phyloP scores from a whole-genome alignment of 2,329 filamentous ascomycete species.

The Achaetomium macrosporum region DNA sequence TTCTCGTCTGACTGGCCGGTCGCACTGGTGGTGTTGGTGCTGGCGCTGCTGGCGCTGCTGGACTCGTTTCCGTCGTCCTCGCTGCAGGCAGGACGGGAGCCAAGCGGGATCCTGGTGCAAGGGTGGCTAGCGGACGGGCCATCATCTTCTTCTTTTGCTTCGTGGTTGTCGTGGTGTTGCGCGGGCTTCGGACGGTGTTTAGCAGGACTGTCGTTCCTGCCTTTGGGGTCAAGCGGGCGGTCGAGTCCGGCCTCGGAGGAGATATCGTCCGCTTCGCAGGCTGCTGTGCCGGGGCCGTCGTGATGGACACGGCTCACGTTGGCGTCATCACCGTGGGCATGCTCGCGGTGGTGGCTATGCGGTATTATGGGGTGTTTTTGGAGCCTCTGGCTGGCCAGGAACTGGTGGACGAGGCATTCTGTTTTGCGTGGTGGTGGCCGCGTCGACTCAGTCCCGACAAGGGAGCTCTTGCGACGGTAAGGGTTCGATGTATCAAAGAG shows the following conservation, averaged over 20 bases:
- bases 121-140: background rate
- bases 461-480: slow-evolving; percentile 61
- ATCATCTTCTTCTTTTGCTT: background rate
- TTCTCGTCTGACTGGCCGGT: slow-evolving; percentile 52
- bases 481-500: slow-evolving; percentile 56
- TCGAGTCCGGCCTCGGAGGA: slow-evolving; percentile 11
- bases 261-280: slow-evolving; percentile 11
- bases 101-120: background rate
- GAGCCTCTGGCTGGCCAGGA: slow-evolving; percentile 51
- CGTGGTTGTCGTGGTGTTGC: background rate
- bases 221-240: slow-evolving; percentile 17
- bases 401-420: slow-evolving; percentile 60
- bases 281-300: background rate
- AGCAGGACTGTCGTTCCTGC: background rate
- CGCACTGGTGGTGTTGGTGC: slow-evolving; percentile 35
- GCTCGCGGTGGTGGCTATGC: slow-evolving; percentile 21
- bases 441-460: slow-evolving; percentile 47
- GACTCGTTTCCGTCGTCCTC: background rate
- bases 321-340: background rate
- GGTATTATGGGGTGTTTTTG: background rate
- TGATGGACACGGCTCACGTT: background rate
- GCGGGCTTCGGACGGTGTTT: background rate
- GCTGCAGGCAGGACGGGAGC: background rate
- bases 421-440: slow-evolving; percentile 32
- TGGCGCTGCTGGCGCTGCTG: slow-evolving; percentile 23